Conservation (phyloP, 106 monocot genomes). For the Xerophyta viscosa region DNA sequence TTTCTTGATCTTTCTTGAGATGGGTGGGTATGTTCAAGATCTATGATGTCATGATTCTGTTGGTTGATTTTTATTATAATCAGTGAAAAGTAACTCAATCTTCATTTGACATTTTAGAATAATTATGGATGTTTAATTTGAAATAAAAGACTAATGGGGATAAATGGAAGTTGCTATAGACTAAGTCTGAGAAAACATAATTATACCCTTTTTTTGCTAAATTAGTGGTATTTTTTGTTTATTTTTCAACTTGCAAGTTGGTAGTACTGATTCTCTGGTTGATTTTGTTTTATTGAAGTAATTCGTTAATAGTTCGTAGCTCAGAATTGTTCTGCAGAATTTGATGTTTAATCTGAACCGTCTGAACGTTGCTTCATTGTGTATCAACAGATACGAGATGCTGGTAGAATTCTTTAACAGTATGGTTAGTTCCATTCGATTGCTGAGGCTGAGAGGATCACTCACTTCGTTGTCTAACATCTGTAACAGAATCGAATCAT, state of each 20-base stretch:
- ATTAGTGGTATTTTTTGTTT: not conserved
- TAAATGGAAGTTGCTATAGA: too few relatives aligned
- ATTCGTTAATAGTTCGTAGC: too few relatives aligned
- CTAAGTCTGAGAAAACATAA: too few relatives aligned
- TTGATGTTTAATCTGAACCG: not conserved
- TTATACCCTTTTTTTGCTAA: not conserved
- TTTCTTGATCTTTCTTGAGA: not conserved
- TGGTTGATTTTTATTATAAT: too few relatives aligned
- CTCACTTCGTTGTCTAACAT: conserved; percentile 41
- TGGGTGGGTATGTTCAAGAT: not conserved
- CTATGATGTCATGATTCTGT: not conserved
- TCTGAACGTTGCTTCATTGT: not conserved
- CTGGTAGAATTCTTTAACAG: conserved; percentile 54
- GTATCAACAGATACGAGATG: conserved; percentile 42
- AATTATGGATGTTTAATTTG: too few relatives aligned
- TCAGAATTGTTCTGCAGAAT: not conserved
- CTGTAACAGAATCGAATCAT: conserved; percentile 34
- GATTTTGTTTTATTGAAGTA: not conserved
- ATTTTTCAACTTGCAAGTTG: not conserved
- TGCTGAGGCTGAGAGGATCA: conserved; percentile 42
- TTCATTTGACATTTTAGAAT: too few relatives aligned
- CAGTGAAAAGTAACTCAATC: too few relatives aligned
- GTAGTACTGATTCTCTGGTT: not conserved
- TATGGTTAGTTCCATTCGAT: conserved; percentile 51
- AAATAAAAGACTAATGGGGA: too few relatives aligned